Evolutionary conservation across 169 alveolate species (phyloP).

Genomic region (Plasmodium falciparum): DNA sequence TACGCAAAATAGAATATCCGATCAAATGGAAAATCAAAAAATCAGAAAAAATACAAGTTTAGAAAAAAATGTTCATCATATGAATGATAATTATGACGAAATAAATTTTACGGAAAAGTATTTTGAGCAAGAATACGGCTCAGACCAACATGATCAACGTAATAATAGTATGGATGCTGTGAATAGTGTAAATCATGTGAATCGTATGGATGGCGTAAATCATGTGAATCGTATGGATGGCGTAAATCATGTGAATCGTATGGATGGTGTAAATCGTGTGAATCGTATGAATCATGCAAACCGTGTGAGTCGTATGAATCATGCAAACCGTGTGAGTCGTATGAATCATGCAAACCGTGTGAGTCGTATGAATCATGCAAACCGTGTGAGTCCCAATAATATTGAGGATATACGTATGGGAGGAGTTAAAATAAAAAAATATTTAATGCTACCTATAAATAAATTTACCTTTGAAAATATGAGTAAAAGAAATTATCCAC

Average conservation of each 20-base stretch:
- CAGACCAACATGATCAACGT: too few relatives aligned
- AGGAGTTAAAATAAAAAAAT: not conserved
- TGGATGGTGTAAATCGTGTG: not conserved
- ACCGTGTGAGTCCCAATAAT: not conserved
- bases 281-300: too few relatives aligned
- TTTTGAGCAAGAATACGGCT: not conserved
- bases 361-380: too few relatives aligned
- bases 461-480: constrained; percentile 18
- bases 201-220: too few relatives aligned
- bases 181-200: too few relatives aligned
- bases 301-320: too few relatives aligned
- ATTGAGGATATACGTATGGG: not conserved
- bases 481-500: constrained; percentile 28
- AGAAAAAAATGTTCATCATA: not conserved
- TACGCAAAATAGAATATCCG: too few relatives aligned
- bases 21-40: too few relatives aligned
- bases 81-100: constrained; percentile 6
- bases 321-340: too few relatives aligned
- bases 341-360: too few relatives aligned
- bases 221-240: too few relatives aligned
- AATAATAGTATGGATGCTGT: too few relatives aligned
- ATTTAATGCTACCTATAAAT: constrained; percentile 48
- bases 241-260: not conserved
- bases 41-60: not conserved
- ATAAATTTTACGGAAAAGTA: not conserved